Percentiles rank a stretch among this genome's conserved stretches.
These are phyloP conservation scores for Beauveria caledonica DNA, from an alignment of 2,329 filamentous ascomycete species.

Conservation along the genomic window DNA sequence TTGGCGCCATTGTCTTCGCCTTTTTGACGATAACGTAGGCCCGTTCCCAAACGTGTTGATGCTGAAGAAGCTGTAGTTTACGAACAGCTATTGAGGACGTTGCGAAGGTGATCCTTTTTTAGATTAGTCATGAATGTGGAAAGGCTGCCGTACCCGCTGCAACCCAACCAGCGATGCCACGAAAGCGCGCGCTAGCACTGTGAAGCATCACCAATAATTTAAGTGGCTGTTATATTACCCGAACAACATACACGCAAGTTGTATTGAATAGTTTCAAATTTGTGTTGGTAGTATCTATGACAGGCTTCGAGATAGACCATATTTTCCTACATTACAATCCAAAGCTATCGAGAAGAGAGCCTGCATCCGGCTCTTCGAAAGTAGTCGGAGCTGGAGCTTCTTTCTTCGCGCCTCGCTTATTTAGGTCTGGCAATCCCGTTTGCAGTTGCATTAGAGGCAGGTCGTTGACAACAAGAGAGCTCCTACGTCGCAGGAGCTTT, in stretches of 20 bases:
- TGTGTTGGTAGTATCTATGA: neutral
- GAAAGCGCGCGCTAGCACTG: no score
- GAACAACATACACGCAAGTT: no score
- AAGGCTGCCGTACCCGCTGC: slow-evolving; percentile 3
- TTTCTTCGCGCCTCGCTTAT: slow-evolving; percentile 23
- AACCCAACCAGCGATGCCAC: no score
- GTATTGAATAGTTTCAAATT: neutral
- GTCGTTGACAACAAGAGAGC: slow-evolving; percentile 75
- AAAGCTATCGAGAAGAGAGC: slow-evolving; percentile 84
- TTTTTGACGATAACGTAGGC: neutral
- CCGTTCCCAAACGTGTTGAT: neutral
- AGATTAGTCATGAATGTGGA: slow-evolving; percentile 4
- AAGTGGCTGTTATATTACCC: no score
- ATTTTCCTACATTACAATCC: slow-evolving; percentile 55
- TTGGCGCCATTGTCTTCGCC: slow-evolving; percentile 16
- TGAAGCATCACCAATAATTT: no score
- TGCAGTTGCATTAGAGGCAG: slow-evolving; percentile 40
- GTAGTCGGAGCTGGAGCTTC: slow-evolving; percentile 59
- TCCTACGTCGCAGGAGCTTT: slow-evolving; percentile 60
- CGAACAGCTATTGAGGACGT: neutral
- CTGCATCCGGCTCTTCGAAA: slow-evolving; percentile 89
- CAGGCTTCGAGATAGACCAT: neutral
- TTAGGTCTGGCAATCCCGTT: slow-evolving; percentile 30
- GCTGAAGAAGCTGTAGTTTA: neutral
- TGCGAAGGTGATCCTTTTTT: neutral